Base-by-base conservation (phyloP, 495 filamentous ascomycete species). In the Hyaloscypha finlandica region DNA sequence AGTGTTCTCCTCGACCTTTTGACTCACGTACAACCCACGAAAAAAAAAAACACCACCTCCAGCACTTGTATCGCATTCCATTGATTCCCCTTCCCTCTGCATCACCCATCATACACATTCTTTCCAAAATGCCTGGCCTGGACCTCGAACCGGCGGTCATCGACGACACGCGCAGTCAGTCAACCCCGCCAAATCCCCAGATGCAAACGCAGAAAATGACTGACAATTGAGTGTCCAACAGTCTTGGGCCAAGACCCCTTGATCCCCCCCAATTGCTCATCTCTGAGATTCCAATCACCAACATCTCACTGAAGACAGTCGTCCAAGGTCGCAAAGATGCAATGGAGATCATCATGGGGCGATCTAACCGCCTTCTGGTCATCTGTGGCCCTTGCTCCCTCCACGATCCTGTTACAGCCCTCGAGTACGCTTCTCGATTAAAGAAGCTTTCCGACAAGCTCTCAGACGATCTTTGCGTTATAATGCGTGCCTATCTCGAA, bases 401-500 rank as follows among this genome's bases (percentile, higher is more conserved):
- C 75, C 95, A 99, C 81, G 95, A 99, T 78, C 95, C 95, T 2
- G 87, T 83, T 29, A 88, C 86, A 12, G 95, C 95, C 2, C 84
- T 94, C 67, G 95, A 97, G 77, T 99, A 99, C 79, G 89, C 90
- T 70, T 72, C 80, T 33, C 87, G 89, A 48, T 83, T 99, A 48
- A 92, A 92, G 80, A 81, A 83, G 32, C 79, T 97, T 29, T 83
- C 90, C 32, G 82, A 86, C 32, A 89, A 88, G 79, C 88, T 97
- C 58, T 85, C 86, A 64, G 86, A 88, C 68, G 94, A 98, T 75
- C 84, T 99, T 39, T 89, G 87, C 70, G 89, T 99, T 74, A 89
- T 99, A 75, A 99, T 99, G 95, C 92, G 95, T 67, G 93, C 95
- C 75, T 99, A 99, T 83, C 90, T 99, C 25, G 95, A 99, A 85